Percentiles rank a stretch among this genome's conserved stretches.
phyloP scores from a whole-genome alignment of 2,329 filamentous ascomycete genomes.

The Cucurbitaria berberidis region DNA sequence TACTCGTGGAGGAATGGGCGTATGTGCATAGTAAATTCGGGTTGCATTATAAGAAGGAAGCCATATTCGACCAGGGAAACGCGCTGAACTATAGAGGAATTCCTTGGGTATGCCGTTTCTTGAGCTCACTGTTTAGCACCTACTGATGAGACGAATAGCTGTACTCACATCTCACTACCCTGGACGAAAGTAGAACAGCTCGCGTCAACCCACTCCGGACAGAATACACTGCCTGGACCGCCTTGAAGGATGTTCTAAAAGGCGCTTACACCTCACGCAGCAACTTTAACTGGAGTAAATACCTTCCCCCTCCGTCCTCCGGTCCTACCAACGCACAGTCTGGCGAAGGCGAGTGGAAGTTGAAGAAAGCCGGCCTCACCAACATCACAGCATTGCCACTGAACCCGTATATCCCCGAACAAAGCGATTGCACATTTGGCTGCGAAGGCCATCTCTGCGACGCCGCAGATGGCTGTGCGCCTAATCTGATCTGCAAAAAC shows the following conservation, averaged over 20 bases:
- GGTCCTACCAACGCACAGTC: conserved; percentile 1
- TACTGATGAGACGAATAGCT: conserved; percentile 24
- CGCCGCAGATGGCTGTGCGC: conserved; percentile 33
- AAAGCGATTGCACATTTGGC: conserved; percentile 38
- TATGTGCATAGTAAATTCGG: conserved; percentile 36
- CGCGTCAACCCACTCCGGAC: conserved; percentile 32
- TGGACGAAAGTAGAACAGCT: conserved; percentile 30
- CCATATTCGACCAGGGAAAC: conserved; percentile 45
- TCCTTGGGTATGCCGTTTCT: conserved; percentile 38
- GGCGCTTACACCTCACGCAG: conserved; percentile 32
- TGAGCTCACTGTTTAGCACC: neutral
- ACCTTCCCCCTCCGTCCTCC: conserved; percentile 27
- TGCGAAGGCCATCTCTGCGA: conserved; percentile 41
- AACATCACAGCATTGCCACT: conserved; percentile 26
- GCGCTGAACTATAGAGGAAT: conserved; percentile 45
- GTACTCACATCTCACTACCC: conserved; percentile 38
- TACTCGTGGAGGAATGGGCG: conserved; percentile 45
- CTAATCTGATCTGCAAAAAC: conserved; percentile 41
- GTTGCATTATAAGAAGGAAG: conserved; percentile 39
- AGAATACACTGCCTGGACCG: conserved; percentile 28
- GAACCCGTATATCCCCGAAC: conserved; percentile 41
- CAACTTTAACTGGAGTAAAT: conserved; percentile 40
- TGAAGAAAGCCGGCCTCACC: conserved; percentile 13
- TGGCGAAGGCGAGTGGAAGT: neutral
- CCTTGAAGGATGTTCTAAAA: conserved; percentile 28